These are phyloP conservation scores for Mortierella claussenii DNA, from an alignment of 192 early-diverging fungal species.

Conservation along the genomic window DNA sequence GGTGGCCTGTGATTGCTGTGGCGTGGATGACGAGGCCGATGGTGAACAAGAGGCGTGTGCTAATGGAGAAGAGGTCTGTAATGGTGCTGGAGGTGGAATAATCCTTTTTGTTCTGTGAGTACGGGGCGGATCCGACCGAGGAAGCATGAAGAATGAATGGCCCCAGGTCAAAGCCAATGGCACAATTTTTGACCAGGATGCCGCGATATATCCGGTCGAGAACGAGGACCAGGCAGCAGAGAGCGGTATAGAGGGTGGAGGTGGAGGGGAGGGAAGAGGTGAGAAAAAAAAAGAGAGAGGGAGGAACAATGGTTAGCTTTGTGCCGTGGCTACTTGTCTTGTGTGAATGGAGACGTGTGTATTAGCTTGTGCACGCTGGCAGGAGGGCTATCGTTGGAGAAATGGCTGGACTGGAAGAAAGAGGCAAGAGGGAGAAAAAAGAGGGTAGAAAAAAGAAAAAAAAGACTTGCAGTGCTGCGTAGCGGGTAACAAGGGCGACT, in stretches of 20 bases:
- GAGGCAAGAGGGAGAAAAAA: no score
- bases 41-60: slow-evolving; percentile 1
- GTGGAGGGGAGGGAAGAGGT: no score
- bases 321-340: background rate
- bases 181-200: slow-evolving; percentile 30
- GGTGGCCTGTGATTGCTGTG: background rate
- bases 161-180: slow-evolving; percentile 10
- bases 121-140: slow-evolving; percentile 29
- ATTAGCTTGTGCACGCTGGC: no score
- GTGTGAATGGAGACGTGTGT: background rate
- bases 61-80: slow-evolving; percentile 4
- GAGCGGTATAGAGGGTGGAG: no score
- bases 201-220: no score
- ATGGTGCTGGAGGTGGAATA: no score
- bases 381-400: no score
- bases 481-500: no score
- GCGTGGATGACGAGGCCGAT: slow-evolving; percentile 3
- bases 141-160: slow-evolving; percentile 40
- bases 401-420: no score
- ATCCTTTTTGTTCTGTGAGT: slow-evolving; percentile 15
- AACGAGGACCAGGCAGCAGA: slow-evolving; percentile 9
- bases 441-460: no score
- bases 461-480: no score
- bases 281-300: slow-evolving; percentile 1
- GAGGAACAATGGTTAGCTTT: background rate